Evolutionary conservation across 2,329 filamentous ascomycete genomes (phyloP).

Genomic region (Penicillium sp.): DNA sequence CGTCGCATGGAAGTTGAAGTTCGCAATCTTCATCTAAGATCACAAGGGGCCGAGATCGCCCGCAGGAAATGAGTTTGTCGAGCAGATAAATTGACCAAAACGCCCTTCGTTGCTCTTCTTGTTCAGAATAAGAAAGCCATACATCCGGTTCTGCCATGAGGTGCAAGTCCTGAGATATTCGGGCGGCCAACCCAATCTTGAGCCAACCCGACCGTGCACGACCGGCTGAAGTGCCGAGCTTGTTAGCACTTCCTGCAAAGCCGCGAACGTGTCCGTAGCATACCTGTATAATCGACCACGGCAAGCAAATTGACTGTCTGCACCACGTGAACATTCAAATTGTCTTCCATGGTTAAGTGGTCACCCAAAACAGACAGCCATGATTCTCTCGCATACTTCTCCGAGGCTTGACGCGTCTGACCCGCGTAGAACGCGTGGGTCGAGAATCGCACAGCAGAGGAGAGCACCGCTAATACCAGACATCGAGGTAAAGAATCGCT

Average conservation of each 20-base stretch:
- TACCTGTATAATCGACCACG: constrained; percentile 43
- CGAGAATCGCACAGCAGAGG: constrained; percentile 34
- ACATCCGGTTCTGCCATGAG: constrained; percentile 27
- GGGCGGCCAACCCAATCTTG: constrained; percentile 46
- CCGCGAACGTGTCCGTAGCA: background rate
- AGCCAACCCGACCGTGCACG: constrained; percentile 39
- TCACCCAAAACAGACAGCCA: constrained; percentile 39
- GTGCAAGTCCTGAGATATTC: constrained; percentile 60
- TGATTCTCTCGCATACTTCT: constrained; percentile 32
- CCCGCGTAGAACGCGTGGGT: constrained; percentile 30
- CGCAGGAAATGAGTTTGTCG: constrained; percentile 33
- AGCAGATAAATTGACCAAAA: constrained; percentile 36
- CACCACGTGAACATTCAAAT: constrained; percentile 36
- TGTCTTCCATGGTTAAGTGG: constrained; percentile 34
- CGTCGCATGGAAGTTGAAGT: constrained; percentile 28
- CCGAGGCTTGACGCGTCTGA: constrained; percentile 22
- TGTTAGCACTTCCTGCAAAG: background rate
- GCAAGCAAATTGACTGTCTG: constrained; percentile 42
- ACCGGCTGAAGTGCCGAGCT: constrained; percentile 24
- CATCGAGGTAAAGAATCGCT: constrained; percentile 29
- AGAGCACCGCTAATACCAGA: constrained; percentile 34
- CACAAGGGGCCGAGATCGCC: constrained; percentile 21
- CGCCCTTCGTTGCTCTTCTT: constrained; percentile 30
- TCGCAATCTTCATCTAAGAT: constrained; percentile 28
- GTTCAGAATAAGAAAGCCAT: constrained; percentile 20